Conservation (phyloP, 768 basidiomycete genomes). For the Lactarius sp. region DNA sequence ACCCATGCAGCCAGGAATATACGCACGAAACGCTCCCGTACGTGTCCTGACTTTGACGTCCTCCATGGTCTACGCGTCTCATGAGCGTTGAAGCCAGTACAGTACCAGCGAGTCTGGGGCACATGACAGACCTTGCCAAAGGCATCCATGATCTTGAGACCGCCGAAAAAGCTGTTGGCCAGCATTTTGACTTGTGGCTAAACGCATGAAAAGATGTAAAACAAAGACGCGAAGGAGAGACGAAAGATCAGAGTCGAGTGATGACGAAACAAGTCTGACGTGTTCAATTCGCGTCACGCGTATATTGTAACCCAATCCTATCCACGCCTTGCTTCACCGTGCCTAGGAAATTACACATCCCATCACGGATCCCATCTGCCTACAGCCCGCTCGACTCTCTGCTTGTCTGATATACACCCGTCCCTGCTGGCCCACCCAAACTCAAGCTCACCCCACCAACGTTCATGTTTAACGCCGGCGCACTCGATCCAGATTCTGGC, state of each 20-base stretch:
- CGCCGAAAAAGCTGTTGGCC: slow-evolving; percentile 69
- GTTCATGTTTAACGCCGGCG: slow-evolving; percentile 84
- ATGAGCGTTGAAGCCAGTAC: neutral
- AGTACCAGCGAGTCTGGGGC: no score
- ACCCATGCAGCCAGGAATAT: neutral
- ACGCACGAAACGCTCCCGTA: slow-evolving; percentile 83
- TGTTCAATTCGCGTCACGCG: no score
- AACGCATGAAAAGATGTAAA: neutral
- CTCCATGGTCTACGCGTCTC: slow-evolving; percentile 77
- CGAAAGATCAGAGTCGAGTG: no score
- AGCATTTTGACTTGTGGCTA: slow-evolving; percentile 39
- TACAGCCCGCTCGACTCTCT: slow-evolving; percentile 66
- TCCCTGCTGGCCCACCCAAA: slow-evolving; percentile 77
- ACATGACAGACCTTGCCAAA: slow-evolving; percentile 84
- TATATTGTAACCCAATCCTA: no score
- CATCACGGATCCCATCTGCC: slow-evolving; percentile 85
- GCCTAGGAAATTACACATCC: slow-evolving; percentile 79
- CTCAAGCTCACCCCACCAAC: slow-evolving; percentile 90
- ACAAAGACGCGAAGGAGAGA: neutral
- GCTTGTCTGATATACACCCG: slow-evolving; percentile 80
- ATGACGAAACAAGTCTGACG: no score
- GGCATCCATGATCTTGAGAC: slow-evolving; percentile 91
- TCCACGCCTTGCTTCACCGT: slow-evolving; percentile 88
- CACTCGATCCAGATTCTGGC: slow-evolving; percentile 64
- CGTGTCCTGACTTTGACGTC: slow-evolving; percentile 99